Evolutionary conservation across 805 yeast species (phyloP), one percentile per base, ranked within the genome.

Genomic region (Huiozyma naganishii): DNA sequence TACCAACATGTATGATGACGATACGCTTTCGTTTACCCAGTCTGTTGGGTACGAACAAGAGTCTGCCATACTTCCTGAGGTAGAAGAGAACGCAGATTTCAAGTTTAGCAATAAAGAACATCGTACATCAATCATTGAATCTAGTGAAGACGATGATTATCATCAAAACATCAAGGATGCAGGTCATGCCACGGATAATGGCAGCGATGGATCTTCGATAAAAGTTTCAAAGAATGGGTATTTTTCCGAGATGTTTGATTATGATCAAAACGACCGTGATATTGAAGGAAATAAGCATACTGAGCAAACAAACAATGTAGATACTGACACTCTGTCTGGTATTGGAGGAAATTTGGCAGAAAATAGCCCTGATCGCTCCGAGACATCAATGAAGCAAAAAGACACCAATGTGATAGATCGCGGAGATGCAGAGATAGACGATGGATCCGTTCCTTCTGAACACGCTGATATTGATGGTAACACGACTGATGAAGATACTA

Each of bases 201-300:
- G n/a, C 33, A 30, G n/a, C n/a, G n/a, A 3, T 8, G 33, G n/a
- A 3, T 29, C 32, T 37, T 40, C 10, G 43, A 27, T 46, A 40
- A 48, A 44, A 40, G 52, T 54, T 2, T 50, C 61, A 4, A 50
- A 49, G 37, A 47, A 53, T 7, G 63, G 63, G 6, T 58, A 58
- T 45, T 58, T 57, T 45, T 46, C 46, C 32, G 47, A 49, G 28
- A 55, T 55, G 52, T 38, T 55, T 29, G 46, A 45, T 27, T 45
- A 47, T 12, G 46, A 38, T 17, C 48, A 44, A 29, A 46, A 43
- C 13, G 45, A 39, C 32, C 39, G 32, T 17, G 39, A 28, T 1
- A 11, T 9, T 10, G 42, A 32, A 11, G 32, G 27, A 23, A 36
- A 53, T n/a, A 42, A 41, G 11, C 9, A 9, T 9, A 30, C 3